Evolutionary conservation across 2,329 filamentous ascomycete species (phyloP).

Genomic region (Colletotrichum eremochloae): DNA sequence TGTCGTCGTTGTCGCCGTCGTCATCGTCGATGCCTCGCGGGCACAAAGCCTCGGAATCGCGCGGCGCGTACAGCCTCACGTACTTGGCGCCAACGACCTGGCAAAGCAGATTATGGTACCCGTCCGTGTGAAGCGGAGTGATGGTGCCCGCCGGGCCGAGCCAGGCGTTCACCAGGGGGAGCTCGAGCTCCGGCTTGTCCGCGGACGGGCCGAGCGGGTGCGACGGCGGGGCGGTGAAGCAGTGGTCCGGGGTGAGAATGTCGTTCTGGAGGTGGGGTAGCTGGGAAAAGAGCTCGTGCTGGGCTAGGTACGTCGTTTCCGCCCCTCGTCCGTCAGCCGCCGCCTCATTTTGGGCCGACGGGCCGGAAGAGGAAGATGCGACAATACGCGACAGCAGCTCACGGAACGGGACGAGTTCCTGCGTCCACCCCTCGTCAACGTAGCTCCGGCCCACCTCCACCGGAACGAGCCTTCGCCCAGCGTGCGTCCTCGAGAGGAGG

Average conservation of each 20-base stretch:
- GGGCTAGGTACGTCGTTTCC: constrained; percentile 79
- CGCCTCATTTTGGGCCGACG: no score
- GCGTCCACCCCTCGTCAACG: constrained; percentile 86
- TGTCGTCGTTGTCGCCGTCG: constrained; percentile 84
- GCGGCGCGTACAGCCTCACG: constrained; percentile 85
- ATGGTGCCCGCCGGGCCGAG: constrained; percentile 90
- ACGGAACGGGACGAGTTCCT: constrained; percentile 81
- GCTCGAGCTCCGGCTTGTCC: constrained; percentile 34
- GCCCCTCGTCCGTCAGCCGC: neutral
- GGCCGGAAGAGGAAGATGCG: neutral
- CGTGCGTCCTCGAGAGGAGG: constrained; percentile 79
- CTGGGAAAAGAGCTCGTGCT: constrained; percentile 88
- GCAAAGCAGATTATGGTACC: constrained; percentile 91
- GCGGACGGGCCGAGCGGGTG: constrained; percentile 54
- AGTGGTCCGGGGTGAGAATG: constrained; percentile 86
- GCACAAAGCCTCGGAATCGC: constrained; percentile 68
- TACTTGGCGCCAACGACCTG: constrained; percentile 95
- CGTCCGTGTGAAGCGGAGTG: constrained; percentile 93
- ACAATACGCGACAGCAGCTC: constrained; percentile 78
- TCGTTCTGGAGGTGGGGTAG: constrained; percentile 83
- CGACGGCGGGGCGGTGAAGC: constrained; percentile 77
- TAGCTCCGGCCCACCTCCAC: constrained; percentile 91
- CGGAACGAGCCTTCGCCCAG: constrained; percentile 83
- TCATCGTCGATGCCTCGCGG: constrained; percentile 72
- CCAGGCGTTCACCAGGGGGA: constrained; percentile 82